Base-by-base conservation (phyloP, 2,329 filamentous ascomycete genomes). In the Escovopsis sp. region DNA sequence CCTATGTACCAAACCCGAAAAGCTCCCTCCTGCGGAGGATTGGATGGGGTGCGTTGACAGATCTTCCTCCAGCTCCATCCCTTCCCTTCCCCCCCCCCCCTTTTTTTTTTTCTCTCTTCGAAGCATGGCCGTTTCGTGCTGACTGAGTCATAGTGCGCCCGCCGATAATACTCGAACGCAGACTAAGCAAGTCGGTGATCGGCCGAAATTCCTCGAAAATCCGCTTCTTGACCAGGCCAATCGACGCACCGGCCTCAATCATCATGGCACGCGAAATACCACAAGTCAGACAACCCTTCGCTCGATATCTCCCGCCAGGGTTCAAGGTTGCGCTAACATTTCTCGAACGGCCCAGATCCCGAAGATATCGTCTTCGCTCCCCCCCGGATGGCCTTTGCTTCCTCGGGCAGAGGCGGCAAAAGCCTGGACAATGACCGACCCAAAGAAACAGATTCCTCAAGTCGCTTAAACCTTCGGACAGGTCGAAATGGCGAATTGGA, bases 301-400 rank as follows among this genome's bases (percentile, higher is more conserved):
- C 15, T 15, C 6, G 46, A 33, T 26, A 12, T 23, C 38, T 36
- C 10, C 19, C 12, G 26, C 19, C n/a, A 28, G 32, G 7, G 26
- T 36, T 40, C 34, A 10, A 15, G 15, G 18, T 18, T 26, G 39
- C 41, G 34, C 42, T 47, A 47, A 43, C 46, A 41, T 49, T 49
- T 47, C 53, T 12, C 12, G n/a, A 7, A 28, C 32, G 6, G 6
- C 8, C 33, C 51, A 82, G 77, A 75, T 58, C 66, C 75, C 54
- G 88, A 94, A 53, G 86, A 93, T 49, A 82, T 93, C 45, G 73
- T 91, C 45, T 81, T 94, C 45, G 87, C 85, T 12, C 87, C 87
- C 18, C 85, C 87, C 2, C 84, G 85, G 59, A 85, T 78, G 38
- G 77, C 78, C 37, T 94, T 95, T 60, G 45, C 45, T 12, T 77